Evolutionary conservation across 306 rosid species (phyloP), one percentile per base, ranked within the genome.

Genomic region (Rubus parviflorus): DNA sequence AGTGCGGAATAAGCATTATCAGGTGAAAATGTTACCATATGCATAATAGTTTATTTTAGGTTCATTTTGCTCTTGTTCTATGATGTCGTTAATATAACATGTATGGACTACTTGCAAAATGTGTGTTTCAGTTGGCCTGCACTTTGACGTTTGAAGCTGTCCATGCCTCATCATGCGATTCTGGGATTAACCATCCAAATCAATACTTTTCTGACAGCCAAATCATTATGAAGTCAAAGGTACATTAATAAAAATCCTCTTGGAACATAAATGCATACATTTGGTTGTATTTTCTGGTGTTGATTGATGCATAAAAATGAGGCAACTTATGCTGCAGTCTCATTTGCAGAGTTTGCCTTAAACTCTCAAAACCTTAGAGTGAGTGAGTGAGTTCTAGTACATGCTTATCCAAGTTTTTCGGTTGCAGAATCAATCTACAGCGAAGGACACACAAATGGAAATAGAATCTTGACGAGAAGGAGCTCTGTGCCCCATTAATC

Each of bases 101-200:
- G 72, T 69, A 17, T 48, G 71, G 84, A 72, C 74, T 65, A 67
- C 64, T 73, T 82, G 79, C 81, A 60, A 30, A n/a, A 77, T 77
- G 57, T 43, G 70, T 73, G 73, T 79, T 22, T 77, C 87, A 95
- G 97, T 80, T 95, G 84, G 97, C 99, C n/a, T 95, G 97, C 86
- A 95, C 99, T 81, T 85, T 90, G 85, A 90, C 97, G 20, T 95
- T 95, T 83, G 99, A 92, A 90, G 89, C 96, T 72, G 77, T 90
- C 52, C 97, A 92, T 81, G 91, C 84, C 67, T 62, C 84, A 72
- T 81, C 91, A 13, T 87, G 93, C 67, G 97, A 95, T 77, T 83
- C 97, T n/a, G 99, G 99, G 85, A 90, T 95, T 83, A 92, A 92
- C 84, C 99, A 95, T 89, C 97, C 99, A 72, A 95, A 92, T 87